These are phyloP conservation scores for Neurospora sp. DNA, from an alignment of 495 filamentous ascomycete genomes.

Conservation along the genomic window DNA sequence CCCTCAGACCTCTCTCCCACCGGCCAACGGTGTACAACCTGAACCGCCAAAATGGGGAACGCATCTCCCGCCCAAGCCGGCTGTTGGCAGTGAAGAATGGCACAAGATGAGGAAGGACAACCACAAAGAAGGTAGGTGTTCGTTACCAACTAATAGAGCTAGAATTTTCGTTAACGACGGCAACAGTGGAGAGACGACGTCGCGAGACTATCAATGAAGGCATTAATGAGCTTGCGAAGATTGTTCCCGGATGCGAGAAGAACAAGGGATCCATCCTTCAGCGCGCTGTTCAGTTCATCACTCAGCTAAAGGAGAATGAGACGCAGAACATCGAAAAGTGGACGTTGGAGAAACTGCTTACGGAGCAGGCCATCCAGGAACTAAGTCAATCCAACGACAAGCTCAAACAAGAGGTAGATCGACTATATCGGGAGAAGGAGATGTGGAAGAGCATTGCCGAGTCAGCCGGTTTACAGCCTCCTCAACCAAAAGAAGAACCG, in stretches of 20 bases:
- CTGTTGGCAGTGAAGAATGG: slow-evolving; percentile 95
- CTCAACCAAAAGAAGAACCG: slow-evolving; percentile 31
- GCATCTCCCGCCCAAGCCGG: slow-evolving; percentile 52
- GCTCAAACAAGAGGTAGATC: slow-evolving; percentile 67
- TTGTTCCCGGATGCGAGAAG: slow-evolving; percentile 96
- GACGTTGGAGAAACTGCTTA: slow-evolving; percentile 91
- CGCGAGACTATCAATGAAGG: slow-evolving; percentile 99
- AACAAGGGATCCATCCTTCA: slow-evolving; percentile 97
- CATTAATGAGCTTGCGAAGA: slow-evolving; percentile 95
- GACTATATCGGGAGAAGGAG: slow-evolving; percentile 64
- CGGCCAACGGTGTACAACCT: slow-evolving; percentile 18
- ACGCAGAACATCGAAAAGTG: slow-evolving; percentile 89
- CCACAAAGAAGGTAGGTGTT: slow-evolving; percentile 85
- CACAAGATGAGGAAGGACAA: slow-evolving; percentile 96
- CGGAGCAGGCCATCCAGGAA: slow-evolving; percentile 87
- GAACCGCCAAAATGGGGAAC: slow-evolving; percentile 13
- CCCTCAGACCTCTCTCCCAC: slow-evolving; percentile 26
- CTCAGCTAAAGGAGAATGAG: slow-evolving; percentile 89
- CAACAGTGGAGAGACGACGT: slow-evolving; percentile 83
- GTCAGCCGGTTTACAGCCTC: slow-evolving; percentile 53
- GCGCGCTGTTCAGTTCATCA: slow-evolving; percentile 88
- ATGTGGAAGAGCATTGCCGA: slow-evolving; percentile 79
- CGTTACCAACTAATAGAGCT: not conserved
- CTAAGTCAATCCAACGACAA: slow-evolving; percentile 83
- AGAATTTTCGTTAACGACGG: not conserved